These are phyloP conservation scores for Singerocomus rubriflavus DNA, from an alignment of 1,284 basidiomycete genomes.

Conservation along the genomic window DNA sequence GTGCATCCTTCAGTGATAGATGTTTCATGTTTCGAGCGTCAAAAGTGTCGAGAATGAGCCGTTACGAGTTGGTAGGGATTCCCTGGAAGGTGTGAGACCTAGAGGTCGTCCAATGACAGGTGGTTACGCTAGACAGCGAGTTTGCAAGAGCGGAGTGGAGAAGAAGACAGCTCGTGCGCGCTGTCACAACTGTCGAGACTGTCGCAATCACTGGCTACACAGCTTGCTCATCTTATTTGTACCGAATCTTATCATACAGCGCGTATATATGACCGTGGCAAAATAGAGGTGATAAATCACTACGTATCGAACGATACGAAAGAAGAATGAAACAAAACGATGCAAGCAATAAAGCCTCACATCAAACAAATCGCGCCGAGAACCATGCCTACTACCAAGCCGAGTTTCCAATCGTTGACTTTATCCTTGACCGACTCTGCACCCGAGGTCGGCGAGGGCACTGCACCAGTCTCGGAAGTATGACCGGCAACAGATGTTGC, in stretches of 20 bases:
- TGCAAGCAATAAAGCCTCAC: background rate
- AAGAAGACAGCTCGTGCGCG: background rate
- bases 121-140: background rate
- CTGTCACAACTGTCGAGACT: background rate
- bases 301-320: slow-evolving; percentile 3
- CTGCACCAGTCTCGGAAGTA: slow-evolving; percentile 28
- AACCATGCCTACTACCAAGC: slow-evolving; percentile 3
- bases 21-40: slow-evolving; percentile 25
- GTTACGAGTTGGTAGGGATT: background rate
- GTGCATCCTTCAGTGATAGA: slow-evolving; percentile 40
- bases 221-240: slow-evolving; percentile 13
- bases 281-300: no score
- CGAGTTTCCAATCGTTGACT: slow-evolving; percentile 2
- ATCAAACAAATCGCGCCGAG: slow-evolving; percentile 14
- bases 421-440: background rate
- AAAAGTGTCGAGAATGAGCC: background rate
- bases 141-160: slow-evolving; percentile 3
- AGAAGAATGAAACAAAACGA: background rate
- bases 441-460: slow-evolving; percentile 8
- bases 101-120: background rate
- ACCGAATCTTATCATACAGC: slow-evolving; percentile 22
- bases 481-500: slow-evolving; percentile 34
- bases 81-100: background rate
- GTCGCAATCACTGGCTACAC: slow-evolving; percentile 4
- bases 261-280: no score